Percentiles rank a stretch among this genome's conserved stretches.
Evolutionary conservation across 441 rosid species (phyloP).

Genomic region (Adansonia rubrostipa): DNA sequence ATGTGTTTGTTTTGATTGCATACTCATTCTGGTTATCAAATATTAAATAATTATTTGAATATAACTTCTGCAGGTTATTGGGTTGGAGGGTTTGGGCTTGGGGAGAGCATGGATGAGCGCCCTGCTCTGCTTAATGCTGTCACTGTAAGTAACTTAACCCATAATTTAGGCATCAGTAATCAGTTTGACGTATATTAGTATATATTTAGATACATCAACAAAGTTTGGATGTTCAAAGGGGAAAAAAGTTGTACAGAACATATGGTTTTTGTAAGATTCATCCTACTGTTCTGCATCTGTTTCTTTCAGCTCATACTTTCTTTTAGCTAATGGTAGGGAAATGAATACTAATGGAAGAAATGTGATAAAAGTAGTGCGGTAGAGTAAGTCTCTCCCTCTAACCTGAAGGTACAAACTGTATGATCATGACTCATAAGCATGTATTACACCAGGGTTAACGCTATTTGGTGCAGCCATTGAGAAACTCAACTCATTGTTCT

Average conservation of each 20-base stretch:
- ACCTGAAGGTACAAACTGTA: neutral
- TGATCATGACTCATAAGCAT: neutral
- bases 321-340: neutral
- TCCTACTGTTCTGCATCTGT: neutral
- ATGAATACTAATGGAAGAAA: neutral
- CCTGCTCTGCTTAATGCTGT: conserved; percentile 60
- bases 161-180: conserved; percentile 5
- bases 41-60: conserved; percentile 16
- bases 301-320: neutral
- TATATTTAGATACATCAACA: neutral
- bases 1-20: conserved; percentile 12
- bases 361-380: neutral
- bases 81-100: conserved; percentile 87
- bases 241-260: neutral
- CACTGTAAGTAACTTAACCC: conserved; percentile 48
- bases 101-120: conserved; percentile 74
- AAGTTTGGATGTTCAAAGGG: neutral
- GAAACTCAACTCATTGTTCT: neutral
- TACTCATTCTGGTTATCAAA: neutral
- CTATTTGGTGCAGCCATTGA: neutral
- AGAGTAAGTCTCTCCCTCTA: neutral
- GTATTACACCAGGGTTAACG: neutral
- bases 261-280: conserved; percentile 1
- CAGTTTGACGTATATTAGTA: neutral
- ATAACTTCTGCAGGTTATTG: conserved; percentile 59